A percentile compares a stretch with the other conserved stretches of the same genome.
Evolutionary conservation across 208 protist species (phyloP).

Genomic region (Tritrichomonas foetus): DNA sequence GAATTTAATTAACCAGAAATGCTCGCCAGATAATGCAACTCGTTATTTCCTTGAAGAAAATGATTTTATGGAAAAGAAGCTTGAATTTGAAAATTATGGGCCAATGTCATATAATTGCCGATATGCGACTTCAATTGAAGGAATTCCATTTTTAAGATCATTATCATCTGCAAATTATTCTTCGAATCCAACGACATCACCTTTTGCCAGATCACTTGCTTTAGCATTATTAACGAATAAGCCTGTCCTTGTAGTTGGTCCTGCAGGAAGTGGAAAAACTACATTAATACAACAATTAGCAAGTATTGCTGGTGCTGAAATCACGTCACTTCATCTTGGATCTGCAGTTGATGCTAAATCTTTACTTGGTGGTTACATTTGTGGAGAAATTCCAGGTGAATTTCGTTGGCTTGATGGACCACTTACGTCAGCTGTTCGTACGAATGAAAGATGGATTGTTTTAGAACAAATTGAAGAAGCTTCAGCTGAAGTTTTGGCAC

Average conservation of each 20-base stretch:
- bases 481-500: slow-evolving; percentile 87
- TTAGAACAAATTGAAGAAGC: slow-evolving; percentile 97
- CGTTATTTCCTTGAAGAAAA: neutral
- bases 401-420: slow-evolving; percentile 83
- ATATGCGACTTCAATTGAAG: neutral
- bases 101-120: neutral
- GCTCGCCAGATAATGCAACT: neutral
- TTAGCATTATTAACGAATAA: slow-evolving; percentile 29
- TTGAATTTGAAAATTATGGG: neutral
- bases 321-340: slow-evolving; percentile 69
- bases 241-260: slow-evolving; percentile 47
- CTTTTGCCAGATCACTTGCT: neutral
- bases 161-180: neutral
- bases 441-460: slow-evolving; percentile 88
- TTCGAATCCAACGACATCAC: neutral
- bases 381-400: slow-evolving; percentile 87
- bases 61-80: neutral
- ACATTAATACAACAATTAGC: slow-evolving; percentile 45
- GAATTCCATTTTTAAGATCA: neutral
- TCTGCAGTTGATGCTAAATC: slow-evolving; percentile 94
- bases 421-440: neutral
- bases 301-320: neutral
- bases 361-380: slow-evolving; percentile 94
- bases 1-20: neutral
- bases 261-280: slow-evolving; percentile 47